Conservation (phyloP, 2,329 filamentous ascomycete genomes). For the Zymoseptoria pseudotritici region DNA sequence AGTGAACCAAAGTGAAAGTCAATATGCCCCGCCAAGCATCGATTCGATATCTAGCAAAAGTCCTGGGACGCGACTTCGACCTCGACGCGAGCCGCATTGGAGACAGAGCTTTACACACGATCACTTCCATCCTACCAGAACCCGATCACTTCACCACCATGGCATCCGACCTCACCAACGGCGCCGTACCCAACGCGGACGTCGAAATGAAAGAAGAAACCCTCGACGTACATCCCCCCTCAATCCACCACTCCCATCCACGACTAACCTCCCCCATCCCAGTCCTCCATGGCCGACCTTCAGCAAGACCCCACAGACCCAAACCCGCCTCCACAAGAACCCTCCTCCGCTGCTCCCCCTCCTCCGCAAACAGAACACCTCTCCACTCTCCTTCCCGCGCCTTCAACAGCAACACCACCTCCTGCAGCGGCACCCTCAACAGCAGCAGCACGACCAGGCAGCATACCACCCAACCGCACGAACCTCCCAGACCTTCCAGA, state of each 20-base stretch:
- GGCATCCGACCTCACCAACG: slow-evolving; percentile 24
- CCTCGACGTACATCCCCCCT: slow-evolving; percentile 16
- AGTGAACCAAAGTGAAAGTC: no score
- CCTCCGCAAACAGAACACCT: slow-evolving; percentile 10
- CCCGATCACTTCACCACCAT: slow-evolving; percentile 14
- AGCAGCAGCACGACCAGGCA: slow-evolving; percentile 12
- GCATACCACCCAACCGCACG: slow-evolving; percentile 24
- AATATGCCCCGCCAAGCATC: slow-evolving; percentile 8
- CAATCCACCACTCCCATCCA: neutral
- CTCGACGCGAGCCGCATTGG: neutral
- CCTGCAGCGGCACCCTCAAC: slow-evolving; percentile 11
- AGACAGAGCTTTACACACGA: no score
- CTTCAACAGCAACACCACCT: slow-evolving; percentile 19
- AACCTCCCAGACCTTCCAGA: slow-evolving; percentile 24
- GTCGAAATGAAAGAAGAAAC: slow-evolving; percentile 32
- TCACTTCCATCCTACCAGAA: neutral
- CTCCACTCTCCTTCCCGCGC: slow-evolving; percentile 8
- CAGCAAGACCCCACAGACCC: slow-evolving; percentile 21
- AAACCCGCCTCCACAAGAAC: slow-evolving; percentile 18
- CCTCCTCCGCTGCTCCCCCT: slow-evolving; percentile 9
- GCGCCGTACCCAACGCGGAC: slow-evolving; percentile 18
- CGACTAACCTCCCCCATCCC: neutral
- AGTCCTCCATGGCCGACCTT: slow-evolving; percentile 13
- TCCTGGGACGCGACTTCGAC: neutral
- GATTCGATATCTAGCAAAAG: neutral